Evolutionary conservation across 352 stramenopile species (phyloP), one percentile per base, ranked within the genome.

Genomic region (Globisporangium apiculatum): DNA sequence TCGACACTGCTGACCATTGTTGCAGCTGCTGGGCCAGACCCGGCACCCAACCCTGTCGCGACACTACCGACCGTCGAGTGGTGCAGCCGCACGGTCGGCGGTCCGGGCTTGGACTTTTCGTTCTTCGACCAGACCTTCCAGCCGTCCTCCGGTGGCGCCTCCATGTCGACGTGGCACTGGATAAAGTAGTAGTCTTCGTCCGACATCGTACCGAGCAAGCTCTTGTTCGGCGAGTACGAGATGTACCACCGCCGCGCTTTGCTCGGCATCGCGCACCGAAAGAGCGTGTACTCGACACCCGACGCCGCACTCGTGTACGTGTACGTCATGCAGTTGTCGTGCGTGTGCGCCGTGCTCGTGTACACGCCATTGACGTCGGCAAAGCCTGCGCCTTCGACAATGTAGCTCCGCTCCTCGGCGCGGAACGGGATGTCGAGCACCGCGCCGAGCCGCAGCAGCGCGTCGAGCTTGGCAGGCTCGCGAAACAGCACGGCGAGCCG

Each of bases 181-280:
- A 89, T 83, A 67, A 91, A 94, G 61, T 95, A 95, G 57, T 82
- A 95, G 53, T 95, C 86, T 55, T 92, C 86, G 58, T 95, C 86
- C 37, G 81, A 89, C 66, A 90, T 80, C 17, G 86, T 95, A 38
- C 86, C 86, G 36, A 94, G 72, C 35, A 91, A 66, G 47, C 74
- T 91, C 61, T 89, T 89, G 77, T 95, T 91, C 6, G 83, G 79
- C 24, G 97, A 97, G 69, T 98, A 96, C 50, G 91, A 98, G 56
- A 99, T 96, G 72, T 99, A 99, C 97, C 97, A 99, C 68, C 96
- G 97, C 58, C 97, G 96, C 45, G 97, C 86, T 61, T 98, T 97
- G 63, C 90, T 98, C 11, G 96, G 88, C 96, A 99, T 99, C 53
- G 87, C 96, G 68, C 96, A 99, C n/a, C 94, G 89, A 72, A 98